Evolutionary conservation across 23 red algal species (phyloP).

Genomic region (Chondrus crispus): DNA sequence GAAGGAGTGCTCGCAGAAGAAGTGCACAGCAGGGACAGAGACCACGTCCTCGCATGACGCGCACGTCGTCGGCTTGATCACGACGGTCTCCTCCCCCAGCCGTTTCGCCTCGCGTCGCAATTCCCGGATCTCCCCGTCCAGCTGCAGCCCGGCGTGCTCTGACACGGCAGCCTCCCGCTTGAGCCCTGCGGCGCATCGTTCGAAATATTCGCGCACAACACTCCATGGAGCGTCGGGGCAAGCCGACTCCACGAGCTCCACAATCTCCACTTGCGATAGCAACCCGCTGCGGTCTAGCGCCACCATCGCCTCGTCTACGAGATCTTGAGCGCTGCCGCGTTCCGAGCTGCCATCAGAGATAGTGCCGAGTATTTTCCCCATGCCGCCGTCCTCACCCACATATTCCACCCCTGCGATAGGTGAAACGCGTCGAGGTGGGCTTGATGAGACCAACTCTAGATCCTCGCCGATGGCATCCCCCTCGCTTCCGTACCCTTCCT

Average conservation of each 20-base stretch:
- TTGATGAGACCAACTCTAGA: no score
- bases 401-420: neutral
- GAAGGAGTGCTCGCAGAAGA: conserved; percentile 75
- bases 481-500: neutral
- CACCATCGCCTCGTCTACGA: conserved; percentile 73
- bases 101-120: conserved; percentile 36
- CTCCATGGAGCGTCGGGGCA: conserved; percentile 57
- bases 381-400: neutral
- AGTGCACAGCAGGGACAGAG: conserved; percentile 66
- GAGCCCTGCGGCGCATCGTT: conserved; percentile 23
- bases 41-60: conserved; percentile 59
- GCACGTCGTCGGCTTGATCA: conserved; percentile 59
- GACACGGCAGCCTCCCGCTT: conserved; percentile 18
- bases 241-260: conserved; percentile 18
- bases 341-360: neutral
- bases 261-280: conserved; percentile 60
- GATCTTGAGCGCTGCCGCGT: conserved; percentile 17
- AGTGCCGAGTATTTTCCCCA: neutral
- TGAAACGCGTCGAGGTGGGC: no score
- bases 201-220: conserved; percentile 72
- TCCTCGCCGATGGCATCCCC: neutral
- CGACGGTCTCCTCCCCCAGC: conserved; percentile 45
- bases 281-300: conserved; percentile 52
- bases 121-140: conserved; percentile 38
- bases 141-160: conserved; percentile 41